Base-by-base conservation (phyloP, 768 basidiomycete species). In the Ramaria rubella region DNA sequence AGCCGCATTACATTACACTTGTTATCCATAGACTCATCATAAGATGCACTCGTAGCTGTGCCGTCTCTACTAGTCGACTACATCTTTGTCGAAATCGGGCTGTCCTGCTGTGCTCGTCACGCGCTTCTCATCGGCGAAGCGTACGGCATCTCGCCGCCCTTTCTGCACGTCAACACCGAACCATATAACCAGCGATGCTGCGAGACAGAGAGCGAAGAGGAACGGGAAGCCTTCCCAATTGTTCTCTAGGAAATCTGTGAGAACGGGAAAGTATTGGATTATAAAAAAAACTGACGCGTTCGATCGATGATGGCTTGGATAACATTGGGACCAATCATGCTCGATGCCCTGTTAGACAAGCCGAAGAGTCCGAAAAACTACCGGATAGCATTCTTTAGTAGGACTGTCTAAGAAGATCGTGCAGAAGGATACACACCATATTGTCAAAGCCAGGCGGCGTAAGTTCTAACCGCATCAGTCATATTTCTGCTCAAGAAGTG, bases 331-430 rank as follows among this genome's bases (percentile, higher is more conserved):
- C 90, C 90, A 43, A 92, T 82, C 80, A 90, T 88, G 2, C 85
- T 87, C n/a, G 87, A 90, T 0, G 87, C 87, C 11, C 87, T 81
- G 67, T 90, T 90, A 2, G 86, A 90, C 24, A 93, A 78, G 7
- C 87, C 88, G 62, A 88, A 93, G 23, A 94, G 77, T 2, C 90
- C 87, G 67, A 93, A 94, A 72, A 92, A 93, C 83, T 90, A 63
- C 56, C 7, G 60, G 46, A 5, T 31, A 36, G 36, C 23, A 38
- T 38, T 30, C 14, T 0, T 17, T 43, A 36, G 7, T 26, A 17
- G 26, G 23, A 19, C n/a, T n/a, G n/a, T 5, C 14, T 2, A 4
- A 14, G 33, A 4, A 26, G 8, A 33, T 33, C 34, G 19, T 5
- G 52, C 17, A 1, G 12, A 34, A n/a, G 11, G 27, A 30, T 15